Percentiles rank a stretch among this genome's conserved stretches.
Evolutionary conservation across 2,329 filamentous ascomycete genomes (phyloP).

Genomic region (Talaromyces pinophilus): DNA sequence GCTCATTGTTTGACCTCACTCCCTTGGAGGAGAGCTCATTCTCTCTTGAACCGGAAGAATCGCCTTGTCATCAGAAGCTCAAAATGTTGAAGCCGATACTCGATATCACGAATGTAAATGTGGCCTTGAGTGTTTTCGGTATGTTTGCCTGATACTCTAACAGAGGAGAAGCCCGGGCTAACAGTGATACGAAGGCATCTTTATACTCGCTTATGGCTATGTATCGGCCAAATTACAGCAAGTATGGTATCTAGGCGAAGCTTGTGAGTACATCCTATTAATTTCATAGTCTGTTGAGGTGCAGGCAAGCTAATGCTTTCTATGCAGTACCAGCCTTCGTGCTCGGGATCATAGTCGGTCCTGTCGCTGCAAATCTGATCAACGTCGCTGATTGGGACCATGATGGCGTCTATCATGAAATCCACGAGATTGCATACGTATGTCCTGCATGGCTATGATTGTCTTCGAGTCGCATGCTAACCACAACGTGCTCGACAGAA

Average conservation of each 20-base stretch:
- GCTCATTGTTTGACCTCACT: background rate
- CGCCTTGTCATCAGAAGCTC: background rate
- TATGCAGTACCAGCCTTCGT: slow-evolving; percentile 57
- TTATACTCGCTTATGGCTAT: slow-evolving; percentile 37
- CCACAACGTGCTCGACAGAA: slow-evolving; percentile 34
- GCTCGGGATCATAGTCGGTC: slow-evolving; percentile 58
- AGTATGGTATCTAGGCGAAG: slow-evolving; percentile 44
- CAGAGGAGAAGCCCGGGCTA: background rate
- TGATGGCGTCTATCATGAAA: slow-evolving; percentile 34
- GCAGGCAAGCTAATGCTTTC: background rate
- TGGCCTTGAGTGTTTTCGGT: slow-evolving; percentile 39
- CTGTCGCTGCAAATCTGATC: slow-evolving; percentile 57
- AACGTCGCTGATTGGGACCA: slow-evolving; percentile 45
- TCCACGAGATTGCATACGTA: slow-evolving; percentile 47
- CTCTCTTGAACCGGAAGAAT: background rate
- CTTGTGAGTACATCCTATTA: slow-evolving; percentile 30
- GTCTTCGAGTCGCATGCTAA: too few relatives aligned
- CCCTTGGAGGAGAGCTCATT: background rate
- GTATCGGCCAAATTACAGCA: slow-evolving; percentile 42
- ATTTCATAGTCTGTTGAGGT: slow-evolving; percentile 12
- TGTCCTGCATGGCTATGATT: slow-evolving; percentile 2
- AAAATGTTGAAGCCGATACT: slow-evolving; percentile 40
- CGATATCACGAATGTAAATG: slow-evolving; percentile 39
- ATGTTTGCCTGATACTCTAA: slow-evolving; percentile 19
- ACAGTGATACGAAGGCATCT: slow-evolving; percentile 31